Percentiles rank a stretch among this genome's conserved stretches.
Evolutionary conservation across 1,284 basidiomycete species (phyloP).

Genomic region (Puccinia horiana): DNA sequence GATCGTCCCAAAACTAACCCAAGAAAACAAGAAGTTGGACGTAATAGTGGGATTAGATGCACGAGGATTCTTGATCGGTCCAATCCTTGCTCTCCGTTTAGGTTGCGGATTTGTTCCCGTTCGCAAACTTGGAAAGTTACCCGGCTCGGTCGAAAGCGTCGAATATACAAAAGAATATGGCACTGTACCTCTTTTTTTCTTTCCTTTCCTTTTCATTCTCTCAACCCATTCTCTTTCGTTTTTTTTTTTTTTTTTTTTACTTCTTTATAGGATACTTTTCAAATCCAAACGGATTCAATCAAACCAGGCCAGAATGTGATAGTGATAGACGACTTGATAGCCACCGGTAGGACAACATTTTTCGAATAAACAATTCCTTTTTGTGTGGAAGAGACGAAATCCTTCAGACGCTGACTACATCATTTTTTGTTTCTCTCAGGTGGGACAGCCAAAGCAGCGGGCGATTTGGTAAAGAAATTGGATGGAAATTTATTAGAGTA

Average conservation of each 20-base stretch:
- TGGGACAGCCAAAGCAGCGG: conserved; percentile 91
- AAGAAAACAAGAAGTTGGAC: conserved; percentile 72
- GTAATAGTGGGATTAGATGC: conserved; percentile 95
- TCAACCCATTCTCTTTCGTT: background rate
- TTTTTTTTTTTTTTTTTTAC: conserved; percentile 32
- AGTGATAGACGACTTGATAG: conserved; percentile 93
- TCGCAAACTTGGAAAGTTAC: conserved; percentile 89
- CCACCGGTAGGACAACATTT: conserved; percentile 69
- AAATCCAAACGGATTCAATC: conserved; percentile 90
- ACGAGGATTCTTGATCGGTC: conserved; percentile 91
- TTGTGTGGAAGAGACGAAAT: too few species aligned
- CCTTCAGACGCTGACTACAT: background rate
- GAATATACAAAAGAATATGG: conserved; percentile 95
- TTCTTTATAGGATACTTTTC: conserved; percentile 75
- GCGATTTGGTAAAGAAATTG: conserved; percentile 78
- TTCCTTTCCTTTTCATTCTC: background rate
- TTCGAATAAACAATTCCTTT: background rate
- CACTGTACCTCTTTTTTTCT: conserved; percentile 62
- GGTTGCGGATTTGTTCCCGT: conserved; percentile 96
- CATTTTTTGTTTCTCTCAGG: conserved; percentile 62
- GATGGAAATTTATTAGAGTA: conserved; percentile 87
- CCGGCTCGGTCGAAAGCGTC: conserved; percentile 76
- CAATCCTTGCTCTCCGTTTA: conserved; percentile 83
- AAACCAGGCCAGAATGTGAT: conserved; percentile 79
- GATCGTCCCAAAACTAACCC: conserved; percentile 65